Evolutionary conservation across 805 yeast species (phyloP).

Genomic region (Candida tallmaniae): DNA sequence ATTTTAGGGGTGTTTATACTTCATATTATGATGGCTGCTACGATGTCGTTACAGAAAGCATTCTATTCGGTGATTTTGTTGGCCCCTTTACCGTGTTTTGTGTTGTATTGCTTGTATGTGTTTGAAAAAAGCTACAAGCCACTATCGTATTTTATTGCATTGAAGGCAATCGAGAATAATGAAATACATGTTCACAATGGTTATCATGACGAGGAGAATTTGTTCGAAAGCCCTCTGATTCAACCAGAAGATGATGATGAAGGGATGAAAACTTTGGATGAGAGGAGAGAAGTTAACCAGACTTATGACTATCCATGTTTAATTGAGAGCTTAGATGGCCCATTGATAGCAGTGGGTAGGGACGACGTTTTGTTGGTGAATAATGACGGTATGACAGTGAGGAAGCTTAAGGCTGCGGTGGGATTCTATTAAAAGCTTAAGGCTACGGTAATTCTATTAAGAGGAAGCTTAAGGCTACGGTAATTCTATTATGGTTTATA

Average conservation of each 20-base stretch:
- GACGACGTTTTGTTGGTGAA: conserved; percentile 21
- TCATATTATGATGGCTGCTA: conserved; percentile 91
- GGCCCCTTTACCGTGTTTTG: conserved; percentile 70
- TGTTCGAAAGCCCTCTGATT: conserved; percentile 3
- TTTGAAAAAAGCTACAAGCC: conserved; percentile 82
- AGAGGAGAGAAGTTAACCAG: conserved; percentile 64
- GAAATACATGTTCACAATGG: conserved; percentile 14
- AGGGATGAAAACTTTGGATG: conserved; percentile 61
- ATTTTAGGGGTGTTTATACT: conserved; percentile 76
- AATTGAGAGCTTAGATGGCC: conserved; percentile 72
- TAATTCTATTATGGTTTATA: too few species aligned
- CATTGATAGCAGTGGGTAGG: conserved; percentile 71
- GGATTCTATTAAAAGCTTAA: conserved; percentile 7
- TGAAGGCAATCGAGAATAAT: conserved; percentile 65
- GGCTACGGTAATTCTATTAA: too few species aligned
- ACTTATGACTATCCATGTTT: conserved; percentile 77
- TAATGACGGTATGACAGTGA: conserved; percentile 16
- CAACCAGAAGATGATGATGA: conserved; percentile 15
- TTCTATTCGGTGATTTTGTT: conserved; percentile 68
- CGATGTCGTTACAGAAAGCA: conserved; percentile 76
- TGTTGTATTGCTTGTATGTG: conserved; percentile 66
- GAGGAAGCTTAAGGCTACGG: too few species aligned
- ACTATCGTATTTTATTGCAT: conserved; percentile 77
- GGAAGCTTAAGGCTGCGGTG: conserved; percentile 16
- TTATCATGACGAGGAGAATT: conserved; percentile 19